A percentile compares a stretch with the other conserved stretches of the same genome.
Evolutionary conservation across 1,139 yeast genomes (phyloP).

Genomic region (Zygosaccharomyces pseudobailii): DNA sequence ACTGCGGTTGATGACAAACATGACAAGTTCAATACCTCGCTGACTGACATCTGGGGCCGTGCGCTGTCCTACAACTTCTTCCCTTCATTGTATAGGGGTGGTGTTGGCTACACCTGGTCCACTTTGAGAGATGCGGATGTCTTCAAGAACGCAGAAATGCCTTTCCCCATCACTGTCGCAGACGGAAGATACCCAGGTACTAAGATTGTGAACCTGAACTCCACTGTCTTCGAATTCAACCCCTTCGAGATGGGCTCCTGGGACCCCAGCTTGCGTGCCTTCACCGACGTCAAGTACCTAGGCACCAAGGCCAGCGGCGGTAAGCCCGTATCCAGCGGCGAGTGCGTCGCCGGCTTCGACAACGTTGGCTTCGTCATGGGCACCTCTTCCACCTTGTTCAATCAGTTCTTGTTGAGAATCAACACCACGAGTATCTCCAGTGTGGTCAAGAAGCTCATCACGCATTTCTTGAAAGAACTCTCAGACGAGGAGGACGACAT

Average conservation of each 20-base stretch:
- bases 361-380: conserved; percentile 75
- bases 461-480: conserved; percentile 42
- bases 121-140: conserved; percentile 26
- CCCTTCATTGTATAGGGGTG: conserved; percentile 48
- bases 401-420: conserved; percentile 58
- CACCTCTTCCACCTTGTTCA: conserved; percentile 74
- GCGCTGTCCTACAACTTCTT: conserved; percentile 74
- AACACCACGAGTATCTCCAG: conserved; percentile 51
- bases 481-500: conserved; percentile 55
- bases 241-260: conserved; percentile 87
- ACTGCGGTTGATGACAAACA: conserved; percentile 46
- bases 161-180: conserved; percentile 77
- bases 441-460: conserved; percentile 43
- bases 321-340: conserved; percentile 36
- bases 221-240: conserved; percentile 72
- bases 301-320: conserved; percentile 69
- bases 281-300: conserved; percentile 63
- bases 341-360: conserved; percentile 65
- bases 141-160: conserved; percentile 61
- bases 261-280: conserved; percentile 71
- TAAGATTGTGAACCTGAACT: conserved; percentile 51
- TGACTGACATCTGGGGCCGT: conserved; percentile 96
- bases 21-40: conserved; percentile 64
- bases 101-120: conserved; percentile 49
- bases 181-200: conserved; percentile 75